phyloP scores from a whole-genome alignment of 2,329 filamentous ascomycete genomes.

The Mollisiaceae sp. region DNA sequence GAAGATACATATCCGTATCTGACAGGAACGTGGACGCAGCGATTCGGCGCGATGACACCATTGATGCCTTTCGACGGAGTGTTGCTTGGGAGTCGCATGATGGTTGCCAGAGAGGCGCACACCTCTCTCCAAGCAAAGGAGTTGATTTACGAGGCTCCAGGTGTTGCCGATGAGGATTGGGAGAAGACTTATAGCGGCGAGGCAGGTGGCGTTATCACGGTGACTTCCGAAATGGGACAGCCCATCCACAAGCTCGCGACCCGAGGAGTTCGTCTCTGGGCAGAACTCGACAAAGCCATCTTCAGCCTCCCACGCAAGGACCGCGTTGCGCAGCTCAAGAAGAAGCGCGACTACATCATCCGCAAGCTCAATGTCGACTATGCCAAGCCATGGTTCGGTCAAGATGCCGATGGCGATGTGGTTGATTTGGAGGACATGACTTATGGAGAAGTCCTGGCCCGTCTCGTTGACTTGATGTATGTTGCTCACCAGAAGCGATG shows the following conservation, averaged over 20 bases:
- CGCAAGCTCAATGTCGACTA: constrained; percentile 92
- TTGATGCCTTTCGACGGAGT: constrained; percentile 94
- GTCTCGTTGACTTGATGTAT: constrained; percentile 86
- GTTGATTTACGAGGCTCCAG: constrained; percentile 78
- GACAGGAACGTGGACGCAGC: constrained; percentile 80
- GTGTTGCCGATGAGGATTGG: constrained; percentile 78
- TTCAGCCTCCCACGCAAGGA: constrained; percentile 91
- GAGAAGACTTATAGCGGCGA: constrained; percentile 88
- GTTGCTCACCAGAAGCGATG: constrained; percentile 85
- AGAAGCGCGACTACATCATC: constrained; percentile 86
- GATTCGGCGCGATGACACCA: constrained; percentile 79
- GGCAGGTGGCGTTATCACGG: constrained; percentile 90
- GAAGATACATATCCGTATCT: constrained; percentile 91
- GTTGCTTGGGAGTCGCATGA: constrained; percentile 87
- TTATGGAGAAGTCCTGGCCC: constrained; percentile 80
- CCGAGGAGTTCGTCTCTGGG: constrained; percentile 91
- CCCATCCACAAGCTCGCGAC: constrained; percentile 98
- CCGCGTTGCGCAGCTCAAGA: constrained; percentile 80
- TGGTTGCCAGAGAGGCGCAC: constrained; percentile 88
- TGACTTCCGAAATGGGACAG: constrained; percentile 97
- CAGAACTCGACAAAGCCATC: constrained; percentile 97
- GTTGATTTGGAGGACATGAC: constrained; percentile 94
- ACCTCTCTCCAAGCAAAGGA: constrained; percentile 84
- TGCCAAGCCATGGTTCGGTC: constrained; percentile 86
- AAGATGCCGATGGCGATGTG: constrained; percentile 64